Evolutionary conservation across 2,329 filamentous ascomycete species (phyloP), one percentile per base, ranked within the genome.

Genomic region (Chrysosporium keratinophilum): DNA sequence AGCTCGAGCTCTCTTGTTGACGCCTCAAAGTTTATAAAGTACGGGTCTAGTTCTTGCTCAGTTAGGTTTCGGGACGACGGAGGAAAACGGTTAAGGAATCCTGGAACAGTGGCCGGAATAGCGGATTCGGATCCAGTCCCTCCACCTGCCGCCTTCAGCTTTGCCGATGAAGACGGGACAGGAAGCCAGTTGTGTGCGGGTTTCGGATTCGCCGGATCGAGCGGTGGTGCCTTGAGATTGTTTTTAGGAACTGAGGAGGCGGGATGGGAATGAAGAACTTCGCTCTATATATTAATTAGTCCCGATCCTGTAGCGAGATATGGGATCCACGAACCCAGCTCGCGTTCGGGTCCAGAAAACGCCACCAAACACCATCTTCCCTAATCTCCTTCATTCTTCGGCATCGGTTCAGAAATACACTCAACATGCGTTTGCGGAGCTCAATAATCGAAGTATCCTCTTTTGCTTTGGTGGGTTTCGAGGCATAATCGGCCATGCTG

Each of bases 391-490:
- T 87, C 91, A 97, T 97, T 58, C 83, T 82, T 59, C 90, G 81
- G 70, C 93, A 98, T 47, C 93, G 80, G 65, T 98, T 98, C 48
- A 98, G 69, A 63, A 98, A 98, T 0, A 97, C 93, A 3, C 87
- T 86, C 52, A 98, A 71, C 93, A 98, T 98, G 63, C 93, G 87
- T 75, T 97, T 97, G 56, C 93, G 82, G 60, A 97, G 75, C 66
- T 98, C 93, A 59, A 98, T 98, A 44, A 97, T 98, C 57, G 91
- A 87, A 55, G 89, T 85, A 67, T 98, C 94, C 70, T 98, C 91
- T 69, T 96, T 98, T 15, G 94, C 94, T 64, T 91, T 96, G 37
- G 93, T 98, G 1, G 94, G 93, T 63, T 95, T 97, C 28, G 94
- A 90, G 14, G 93, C 93, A 67, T 98, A 98, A 69, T 98, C 93